These are phyloP conservation scores for Tolypocladium amazonense DNA, from an alignment of 2,329 filamentous ascomycete species.

Conservation along the genomic window DNA sequence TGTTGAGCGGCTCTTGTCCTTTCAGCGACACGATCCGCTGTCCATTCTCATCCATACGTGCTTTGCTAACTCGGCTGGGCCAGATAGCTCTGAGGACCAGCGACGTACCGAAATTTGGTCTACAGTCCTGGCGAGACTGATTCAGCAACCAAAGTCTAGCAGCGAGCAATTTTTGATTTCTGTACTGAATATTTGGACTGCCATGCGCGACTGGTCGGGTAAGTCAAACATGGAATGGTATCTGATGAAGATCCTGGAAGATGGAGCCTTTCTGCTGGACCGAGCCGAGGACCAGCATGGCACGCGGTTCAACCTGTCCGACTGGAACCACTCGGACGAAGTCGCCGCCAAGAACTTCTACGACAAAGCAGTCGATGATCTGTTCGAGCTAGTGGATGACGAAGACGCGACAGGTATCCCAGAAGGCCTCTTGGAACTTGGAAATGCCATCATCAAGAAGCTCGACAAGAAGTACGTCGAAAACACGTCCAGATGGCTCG, in stretches of 20 bases:
- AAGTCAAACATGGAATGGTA: slow-evolving; percentile 87
- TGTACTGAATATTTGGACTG: slow-evolving; percentile 78
- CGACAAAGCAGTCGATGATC: slow-evolving; percentile 63
- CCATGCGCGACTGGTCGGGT: slow-evolving; percentile 81
- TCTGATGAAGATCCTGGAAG: slow-evolving; percentile 87
- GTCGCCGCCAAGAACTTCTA: slow-evolving; percentile 84
- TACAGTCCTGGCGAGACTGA: slow-evolving; percentile 71
- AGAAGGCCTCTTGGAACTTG: slow-evolving; percentile 72
- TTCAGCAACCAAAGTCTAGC: slow-evolving; percentile 64
- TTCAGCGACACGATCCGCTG: slow-evolving; percentile 79
- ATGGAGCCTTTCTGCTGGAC: slow-evolving; percentile 84
- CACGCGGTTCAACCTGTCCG: slow-evolving; percentile 58
- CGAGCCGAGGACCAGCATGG: slow-evolving; percentile 70
- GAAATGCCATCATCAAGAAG: slow-evolving; percentile 71
- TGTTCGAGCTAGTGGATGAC: slow-evolving; percentile 82
- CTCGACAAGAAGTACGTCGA: slow-evolving; percentile 62
- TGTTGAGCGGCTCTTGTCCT: slow-evolving; percentile 75
- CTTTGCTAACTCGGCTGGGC: slow-evolving; percentile 77
- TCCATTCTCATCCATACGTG: slow-evolving; percentile 79
- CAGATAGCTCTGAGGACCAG: slow-evolving; percentile 70
- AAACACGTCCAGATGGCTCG: slow-evolving; percentile 70
- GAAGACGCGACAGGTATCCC: slow-evolving; percentile 78
- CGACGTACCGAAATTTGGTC: slow-evolving; percentile 82
- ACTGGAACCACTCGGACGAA: slow-evolving; percentile 68
- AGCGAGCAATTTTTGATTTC: slow-evolving; percentile 74